Evolutionary conservation across 108 stramenopile genomes (phyloP), one percentile per base, ranked within the genome.

Genomic region (Nitzschia palea): DNA sequence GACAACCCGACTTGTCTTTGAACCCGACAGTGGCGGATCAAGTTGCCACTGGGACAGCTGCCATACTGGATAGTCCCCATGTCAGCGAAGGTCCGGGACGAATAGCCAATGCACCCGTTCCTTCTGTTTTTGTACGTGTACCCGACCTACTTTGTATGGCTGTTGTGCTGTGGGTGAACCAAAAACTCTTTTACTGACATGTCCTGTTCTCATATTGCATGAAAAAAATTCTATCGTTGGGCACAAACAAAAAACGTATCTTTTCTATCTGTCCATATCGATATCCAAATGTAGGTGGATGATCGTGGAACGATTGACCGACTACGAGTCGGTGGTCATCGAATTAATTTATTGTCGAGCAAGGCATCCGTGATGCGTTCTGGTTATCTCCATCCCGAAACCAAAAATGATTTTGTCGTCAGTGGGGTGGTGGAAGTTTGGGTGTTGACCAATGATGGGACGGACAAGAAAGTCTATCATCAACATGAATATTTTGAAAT

Each of bases 281-380:
- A n/a, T n/a, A n/a, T n/a, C n/a, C n/a, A n/a, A n/a, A n/a, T n/a
- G 5, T 42, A 80, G 71, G 36, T 35, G 17, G 85, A 86, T 48
- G 80, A 75, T 33, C 63, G 85, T 33, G 85, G 85, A 14, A 74
- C 77, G 37, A 86, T 83, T 56, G 78, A 82, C 67, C 77, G 80
- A 9, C 36, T 81, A 10, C 55, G 61, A 17, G 76, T 80, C 3
- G 73, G 77, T 42, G 44, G 58, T 27, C 37, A 70, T 40, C 73
- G 85, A 20, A 81, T 86, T 47, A 86, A 86, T 45, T 53, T 86
- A 17, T 56, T 81, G 15, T 67, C 56, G 61, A 71, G 73, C 31
- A 83, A 76, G 51, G 42, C 43, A 34, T 68, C 65, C 31, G 82
- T 61, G 34, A 68, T 86, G 70, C 31, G 85, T 62, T 78, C 76